Percentiles rank a stretch among this genome's conserved stretches.
Conservation (phyloP, 169 alveolate species). For the Plasmodium gallinaceum region DNA sequence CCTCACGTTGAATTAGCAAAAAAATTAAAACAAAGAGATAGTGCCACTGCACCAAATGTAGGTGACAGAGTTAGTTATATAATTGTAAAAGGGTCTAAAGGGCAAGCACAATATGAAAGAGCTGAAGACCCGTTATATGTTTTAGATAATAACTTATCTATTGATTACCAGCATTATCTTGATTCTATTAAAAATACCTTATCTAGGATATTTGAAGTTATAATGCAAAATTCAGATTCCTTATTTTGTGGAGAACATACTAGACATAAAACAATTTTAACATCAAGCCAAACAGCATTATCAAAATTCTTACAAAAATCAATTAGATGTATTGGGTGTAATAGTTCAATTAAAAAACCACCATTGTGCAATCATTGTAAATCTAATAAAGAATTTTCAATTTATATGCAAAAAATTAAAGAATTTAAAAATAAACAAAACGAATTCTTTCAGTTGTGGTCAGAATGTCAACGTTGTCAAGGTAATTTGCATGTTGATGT, state of each 20-base stretch:
- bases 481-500: slow-evolving; percentile 96
- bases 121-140: slow-evolving; percentile 99
- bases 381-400: slow-evolving; percentile 80
- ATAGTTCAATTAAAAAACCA: slow-evolving; percentile 87
- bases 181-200: slow-evolving; percentile 96
- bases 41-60: slow-evolving; percentile 96
- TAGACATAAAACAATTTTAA: slow-evolving; percentile 77
- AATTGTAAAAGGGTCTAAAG: slow-evolving; percentile 95
- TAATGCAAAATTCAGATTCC: slow-evolving; percentile 93
- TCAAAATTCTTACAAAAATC: slow-evolving; percentile 93
- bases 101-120: slow-evolving; percentile 96
- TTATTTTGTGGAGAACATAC: slow-evolving; percentile 88
- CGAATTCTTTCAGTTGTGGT: slow-evolving; percentile 95
- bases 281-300: slow-evolving; percentile 87
- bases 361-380: slow-evolving; percentile 85
- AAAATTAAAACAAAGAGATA: slow-evolving; percentile 95
- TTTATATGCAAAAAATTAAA: slow-evolving; percentile 86
- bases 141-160: slow-evolving; percentile 95
- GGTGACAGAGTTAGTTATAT: slow-evolving; percentile 99
- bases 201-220: slow-evolving; percentile 93
- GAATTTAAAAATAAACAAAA: slow-evolving; percentile 92
- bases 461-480: slow-evolving; percentile 98
- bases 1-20: slow-evolving; percentile 99
- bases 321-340: slow-evolving; percentile 95
- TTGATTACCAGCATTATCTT: slow-evolving; percentile 98